Evolutionary conservation across 371 early-diverging fungal genomes (phyloP).

Genomic region (Mucor piriformis): DNA sequence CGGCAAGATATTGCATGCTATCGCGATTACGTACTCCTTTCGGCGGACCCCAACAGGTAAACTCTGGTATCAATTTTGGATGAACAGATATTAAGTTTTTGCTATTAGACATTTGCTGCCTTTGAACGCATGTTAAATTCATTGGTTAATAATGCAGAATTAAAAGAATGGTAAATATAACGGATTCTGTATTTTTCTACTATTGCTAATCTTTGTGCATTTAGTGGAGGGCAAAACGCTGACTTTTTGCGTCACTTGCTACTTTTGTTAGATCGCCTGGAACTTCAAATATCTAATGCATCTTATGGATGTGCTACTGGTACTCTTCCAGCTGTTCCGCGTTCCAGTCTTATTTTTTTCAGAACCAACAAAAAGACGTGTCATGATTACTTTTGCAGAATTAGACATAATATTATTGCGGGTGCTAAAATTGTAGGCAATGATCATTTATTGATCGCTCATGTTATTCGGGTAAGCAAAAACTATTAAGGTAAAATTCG

Average conservation of each 20-base stretch:
- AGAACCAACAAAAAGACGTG: constrained; percentile 73
- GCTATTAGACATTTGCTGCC: constrained; percentile 64
- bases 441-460: constrained; percentile 47
- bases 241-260: constrained; percentile 40
- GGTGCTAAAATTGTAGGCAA: constrained; percentile 49
- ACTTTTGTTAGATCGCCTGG: constrained; percentile 69
- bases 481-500: not conserved
- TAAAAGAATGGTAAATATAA: constrained; percentile 1
- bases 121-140: constrained; percentile 63
- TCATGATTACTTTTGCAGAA: constrained; percentile 75
- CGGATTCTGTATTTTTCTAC: not conserved
- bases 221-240: constrained; percentile 5
- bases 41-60: constrained; percentile 74
- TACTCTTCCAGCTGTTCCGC: constrained; percentile 62
- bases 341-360: constrained; percentile 72
- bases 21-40: constrained; percentile 76
- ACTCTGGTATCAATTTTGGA: not conserved
- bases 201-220: not conserved
- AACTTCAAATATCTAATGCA: constrained; percentile 75
- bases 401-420: constrained; percentile 53
- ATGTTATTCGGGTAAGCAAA: constrained; percentile 40
- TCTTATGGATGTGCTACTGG: constrained; percentile 62
- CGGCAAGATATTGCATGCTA: constrained; percentile 72
- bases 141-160: constrained; percentile 12
- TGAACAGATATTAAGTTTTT: not conserved